phyloP scores from a whole-genome alignment of 2,329 filamentous ascomycete species.

The Tympanopsis confertula region DNA sequence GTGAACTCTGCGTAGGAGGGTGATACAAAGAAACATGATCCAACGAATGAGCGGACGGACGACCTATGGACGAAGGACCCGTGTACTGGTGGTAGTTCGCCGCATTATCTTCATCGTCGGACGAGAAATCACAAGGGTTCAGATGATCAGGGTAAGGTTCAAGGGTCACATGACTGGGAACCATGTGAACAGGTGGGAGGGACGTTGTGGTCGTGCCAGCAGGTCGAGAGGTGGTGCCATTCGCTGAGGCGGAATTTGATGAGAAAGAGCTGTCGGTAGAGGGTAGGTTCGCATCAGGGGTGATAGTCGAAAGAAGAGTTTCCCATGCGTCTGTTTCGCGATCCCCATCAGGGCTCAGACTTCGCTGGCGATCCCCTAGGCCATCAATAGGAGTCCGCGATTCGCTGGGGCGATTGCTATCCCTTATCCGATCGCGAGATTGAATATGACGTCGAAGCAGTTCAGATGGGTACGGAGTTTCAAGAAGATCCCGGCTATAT shows the following conservation, averaged over 20 bases:
- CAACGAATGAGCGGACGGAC: no score
- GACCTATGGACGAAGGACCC: no score
- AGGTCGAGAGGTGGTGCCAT: constrained; percentile 34
- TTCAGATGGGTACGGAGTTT: background rate
- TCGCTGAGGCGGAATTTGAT: constrained; percentile 44
- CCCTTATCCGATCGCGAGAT: background rate
- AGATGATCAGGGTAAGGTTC: constrained; percentile 20
- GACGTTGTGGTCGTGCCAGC: constrained; percentile 37
- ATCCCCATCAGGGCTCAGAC: constrained; percentile 60
- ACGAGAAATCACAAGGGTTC: constrained; percentile 23
- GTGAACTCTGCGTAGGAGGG: constrained; percentile 16
- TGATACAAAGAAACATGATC: no score
- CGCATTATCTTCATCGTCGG: no score
- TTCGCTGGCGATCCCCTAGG: constrained; percentile 73
- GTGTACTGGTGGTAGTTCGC: no score
- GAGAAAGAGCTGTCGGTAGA: constrained; percentile 75
- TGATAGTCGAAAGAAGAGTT: constrained; percentile 67
- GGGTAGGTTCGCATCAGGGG: constrained; percentile 69
- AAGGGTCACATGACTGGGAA: constrained; percentile 12
- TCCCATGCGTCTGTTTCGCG: constrained; percentile 51
- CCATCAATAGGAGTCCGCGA: constrained; percentile 40
- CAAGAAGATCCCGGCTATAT: no score
- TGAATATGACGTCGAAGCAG: background rate
- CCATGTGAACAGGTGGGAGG: constrained; percentile 11
- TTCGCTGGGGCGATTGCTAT: background rate